A percentile compares a stretch with the other conserved stretches of the same genome.
Conservation (phyloP, 202 grass and related monocot genomes). For the Carex sylvatica region DNA sequence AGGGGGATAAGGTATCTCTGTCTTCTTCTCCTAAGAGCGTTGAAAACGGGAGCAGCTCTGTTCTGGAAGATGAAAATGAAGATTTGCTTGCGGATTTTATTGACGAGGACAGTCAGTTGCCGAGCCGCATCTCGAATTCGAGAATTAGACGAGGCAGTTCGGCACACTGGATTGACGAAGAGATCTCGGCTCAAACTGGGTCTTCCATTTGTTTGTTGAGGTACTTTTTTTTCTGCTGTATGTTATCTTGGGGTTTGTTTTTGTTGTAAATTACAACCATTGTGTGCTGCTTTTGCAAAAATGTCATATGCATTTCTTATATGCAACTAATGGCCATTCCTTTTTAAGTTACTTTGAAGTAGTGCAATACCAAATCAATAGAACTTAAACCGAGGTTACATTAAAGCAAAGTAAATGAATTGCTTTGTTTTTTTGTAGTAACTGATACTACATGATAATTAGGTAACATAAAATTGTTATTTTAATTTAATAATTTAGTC, state of each 20-base stretch:
- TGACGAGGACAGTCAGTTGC: slow-evolving; percentile 99
- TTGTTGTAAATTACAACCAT: slow-evolving; percentile 6
- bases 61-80: slow-evolving; percentile 93
- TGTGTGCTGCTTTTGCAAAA: slow-evolving; percentile 33
- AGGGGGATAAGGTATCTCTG: slow-evolving; percentile 17
- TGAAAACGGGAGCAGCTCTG: slow-evolving; percentile 40
- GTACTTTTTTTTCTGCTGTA: slow-evolving; percentile 44
- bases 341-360: background rate
- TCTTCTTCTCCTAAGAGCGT: slow-evolving; percentile 32
- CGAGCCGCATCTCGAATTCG: slow-evolving; percentile 73
- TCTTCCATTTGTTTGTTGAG: slow-evolving; percentile 94
- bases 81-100: slow-evolving; percentile 99
- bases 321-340: background rate
- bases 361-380: background rate
- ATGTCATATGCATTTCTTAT: slow-evolving; percentile 19
- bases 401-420: background rate
- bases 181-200: slow-evolving; percentile 90
- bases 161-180: slow-evolving; percentile 70
- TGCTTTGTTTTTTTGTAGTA: background rate
- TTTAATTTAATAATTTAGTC: background rate
- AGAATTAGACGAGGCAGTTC: slow-evolving; percentile 55
- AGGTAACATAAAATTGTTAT: background rate
- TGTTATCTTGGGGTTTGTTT: slow-evolving; percentile 19
- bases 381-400: background rate
- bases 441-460: background rate